These are phyloP conservation scores for Suillus clintonianus DNA, from an alignment of 768 basidiomycete genomes.

Conservation along the genomic window DNA sequence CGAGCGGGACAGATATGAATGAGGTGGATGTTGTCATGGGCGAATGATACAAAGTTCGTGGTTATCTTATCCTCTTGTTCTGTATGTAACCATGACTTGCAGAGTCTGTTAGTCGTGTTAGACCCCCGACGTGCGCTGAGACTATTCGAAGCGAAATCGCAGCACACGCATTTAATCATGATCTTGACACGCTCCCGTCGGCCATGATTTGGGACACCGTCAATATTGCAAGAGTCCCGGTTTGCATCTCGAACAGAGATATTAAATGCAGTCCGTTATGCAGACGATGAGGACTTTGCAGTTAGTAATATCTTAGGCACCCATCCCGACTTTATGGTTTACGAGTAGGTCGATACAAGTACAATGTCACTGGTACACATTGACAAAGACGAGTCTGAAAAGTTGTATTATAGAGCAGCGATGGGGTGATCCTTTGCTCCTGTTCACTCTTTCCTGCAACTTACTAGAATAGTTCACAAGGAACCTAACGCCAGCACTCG, in stretches of 20 bases:
- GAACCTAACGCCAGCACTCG: neutral
- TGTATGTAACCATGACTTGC: neutral
- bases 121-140: neutral
- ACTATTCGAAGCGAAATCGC: too few species aligned
- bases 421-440: neutral
- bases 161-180: neutral
- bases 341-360: neutral
- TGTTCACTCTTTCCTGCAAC: neutral
- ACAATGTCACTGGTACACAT: neutral
- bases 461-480: neutral
- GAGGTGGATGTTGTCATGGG: constrained; percentile 80
- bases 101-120: neutral
- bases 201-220: neutral
- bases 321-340: neutral
- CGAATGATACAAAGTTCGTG: constrained; percentile 8
- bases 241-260: neutral
- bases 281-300: neutral
- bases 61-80: neutral
- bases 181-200: neutral
- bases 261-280: neutral
- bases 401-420: neutral
- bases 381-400: neutral
- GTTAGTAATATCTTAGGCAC: neutral
- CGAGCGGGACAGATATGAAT: constrained; percentile 40
- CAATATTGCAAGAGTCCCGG: neutral